Evolutionary conservation across 2,329 filamentous ascomycete species (phyloP).

Genomic region (Cladosporium sp.): DNA sequence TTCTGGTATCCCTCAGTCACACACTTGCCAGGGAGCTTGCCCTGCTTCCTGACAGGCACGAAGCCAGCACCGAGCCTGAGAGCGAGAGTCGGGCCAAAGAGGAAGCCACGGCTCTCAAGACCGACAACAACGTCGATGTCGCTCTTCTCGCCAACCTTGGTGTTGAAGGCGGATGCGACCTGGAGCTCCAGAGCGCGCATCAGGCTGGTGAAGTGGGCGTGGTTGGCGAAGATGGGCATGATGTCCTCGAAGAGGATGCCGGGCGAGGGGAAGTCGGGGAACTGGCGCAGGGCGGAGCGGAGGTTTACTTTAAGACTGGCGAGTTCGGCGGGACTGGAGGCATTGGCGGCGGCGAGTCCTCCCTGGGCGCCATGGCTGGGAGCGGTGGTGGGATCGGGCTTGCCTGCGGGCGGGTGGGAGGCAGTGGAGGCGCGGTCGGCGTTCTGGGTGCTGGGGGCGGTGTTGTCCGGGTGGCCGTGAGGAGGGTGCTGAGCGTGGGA

Average conservation of each 20-base stretch:
- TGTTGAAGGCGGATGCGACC: constrained; percentile 57
- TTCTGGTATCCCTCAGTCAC: constrained; percentile 85
- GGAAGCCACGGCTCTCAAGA: constrained; percentile 88
- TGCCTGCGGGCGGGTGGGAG: constrained; percentile 27
- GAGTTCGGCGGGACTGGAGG: constrained; percentile 49
- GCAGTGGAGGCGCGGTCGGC: constrained; percentile 29
- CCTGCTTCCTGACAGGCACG: constrained; percentile 89
- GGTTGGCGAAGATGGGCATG: constrained; percentile 86
- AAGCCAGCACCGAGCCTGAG: constrained; percentile 78
- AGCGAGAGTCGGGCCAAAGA: constrained; percentile 88
- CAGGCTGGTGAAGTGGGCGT: constrained; percentile 67
- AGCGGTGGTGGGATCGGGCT: constrained; percentile 30
- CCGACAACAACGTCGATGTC: constrained; percentile 79
- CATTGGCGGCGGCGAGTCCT: constrained; percentile 46
- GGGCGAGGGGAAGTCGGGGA: constrained; percentile 84
- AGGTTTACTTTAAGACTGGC: constrained; percentile 63
- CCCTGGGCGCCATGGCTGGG: constrained; percentile 40
- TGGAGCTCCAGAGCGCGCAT: constrained; percentile 83
- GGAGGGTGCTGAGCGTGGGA: constrained; percentile 14
- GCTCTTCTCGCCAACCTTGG: constrained; percentile 32
- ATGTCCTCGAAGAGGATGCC: constrained; percentile 98
- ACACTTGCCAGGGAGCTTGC: constrained; percentile 88
- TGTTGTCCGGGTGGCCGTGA: constrained; percentile 27
- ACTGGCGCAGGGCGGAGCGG: constrained; percentile 72
- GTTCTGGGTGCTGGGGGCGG: constrained; percentile 22